Base-by-base conservation (phyloP, 495 filamentous ascomycete genomes). In the Penicillium egyptiacum region DNA sequence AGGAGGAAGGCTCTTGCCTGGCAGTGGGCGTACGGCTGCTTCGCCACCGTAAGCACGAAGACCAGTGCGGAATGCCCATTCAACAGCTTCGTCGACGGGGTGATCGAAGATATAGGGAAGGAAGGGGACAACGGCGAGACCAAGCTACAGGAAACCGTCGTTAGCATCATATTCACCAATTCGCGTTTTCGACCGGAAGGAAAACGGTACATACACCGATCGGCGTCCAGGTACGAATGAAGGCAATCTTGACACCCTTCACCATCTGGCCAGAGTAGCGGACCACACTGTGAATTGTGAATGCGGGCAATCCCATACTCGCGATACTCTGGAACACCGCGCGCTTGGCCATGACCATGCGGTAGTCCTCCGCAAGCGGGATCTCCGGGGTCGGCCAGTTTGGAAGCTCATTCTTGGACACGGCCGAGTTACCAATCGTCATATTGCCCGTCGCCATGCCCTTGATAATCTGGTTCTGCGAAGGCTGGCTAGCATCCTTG, bases 241-340 rank as follows among this genome's bases (percentile, higher is more conserved):
- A 81, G 47, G 76, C 74, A 65, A 85, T 94, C 80, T 94, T 92
- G 20, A 75, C 76, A 64, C 88, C 77, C 74, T 92, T 96, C 70
- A 98, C 60, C 53, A 91, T 90, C 8, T 77, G 75, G 0, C 94
- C 91, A 8, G 87, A 89, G 67, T 98, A 96, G 61, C 83, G 82
- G 39, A 98, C 94, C 12, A 97, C 79, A 51, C 85, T 89, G 67
- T 98, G 94, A 54, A 98, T 97, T 0, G 94, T 98, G 55, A 98
- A 90, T 0, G 94, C 94, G 3, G 94, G 94, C 57, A 97, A 67
- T 9, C 89, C 94, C 94, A 98, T 98, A 67, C 83, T 88, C 3
- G 94, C 94, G 46, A 98, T 51, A 60, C 83, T 83, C 77, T 98
- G 94, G 70, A 98, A 98, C 5, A 96, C 77, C 1, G 85, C 91